These are phyloP conservation scores for Pythium dissimile DNA, from an alignment of 352 stramenopile genomes.

Conservation along the genomic window DNA sequence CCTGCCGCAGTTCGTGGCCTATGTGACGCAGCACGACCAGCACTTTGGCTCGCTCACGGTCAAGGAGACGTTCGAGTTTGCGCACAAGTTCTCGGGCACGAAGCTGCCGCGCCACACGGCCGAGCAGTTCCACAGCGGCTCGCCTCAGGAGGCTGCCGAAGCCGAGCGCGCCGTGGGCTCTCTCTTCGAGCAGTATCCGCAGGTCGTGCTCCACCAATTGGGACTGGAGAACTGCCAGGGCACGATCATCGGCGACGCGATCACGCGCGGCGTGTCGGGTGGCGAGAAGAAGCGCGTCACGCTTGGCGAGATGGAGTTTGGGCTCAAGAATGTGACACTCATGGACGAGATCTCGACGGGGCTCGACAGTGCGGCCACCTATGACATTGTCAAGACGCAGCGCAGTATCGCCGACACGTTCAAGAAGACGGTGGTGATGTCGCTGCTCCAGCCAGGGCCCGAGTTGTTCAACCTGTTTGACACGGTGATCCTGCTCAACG, in stretches of 20 bases:
- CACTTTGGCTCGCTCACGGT: conserved; percentile 34
- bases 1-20: conserved; percentile 25
- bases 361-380: conserved; percentile 27
- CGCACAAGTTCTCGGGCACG: conserved; percentile 19
- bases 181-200: conserved; percentile 24
- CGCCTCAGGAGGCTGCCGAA: conserved; percentile 18
- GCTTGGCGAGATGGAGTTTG: conserved; percentile 77
- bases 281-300: conserved; percentile 88
- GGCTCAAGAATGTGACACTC: conserved; percentile 43
- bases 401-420: conserved; percentile 28
- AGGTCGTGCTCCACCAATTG: conserved; percentile 36
- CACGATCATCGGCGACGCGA: conserved; percentile 21
- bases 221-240: conserved; percentile 38
- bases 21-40: conserved; percentile 27
- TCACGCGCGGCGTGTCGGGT: conserved; percentile 55
- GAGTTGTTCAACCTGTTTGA: conserved; percentile 93
- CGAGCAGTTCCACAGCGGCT: conserved; percentile 19
- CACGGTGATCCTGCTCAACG: conserved; percentile 88
- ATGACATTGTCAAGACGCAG: conserved; percentile 33
- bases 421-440: conserved; percentile 43
- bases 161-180: conserved; percentile 9
- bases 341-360: conserved; percentile 24
- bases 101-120: conserved; percentile 4
- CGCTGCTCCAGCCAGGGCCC: conserved; percentile 74
- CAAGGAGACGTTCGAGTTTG: conserved; percentile 31